A percentile compares a stretch with the other conserved stretches of the same genome.
Conservation (phyloP, 495 filamentous ascomycete genomes). For the Neurospora intermedia region DNA sequence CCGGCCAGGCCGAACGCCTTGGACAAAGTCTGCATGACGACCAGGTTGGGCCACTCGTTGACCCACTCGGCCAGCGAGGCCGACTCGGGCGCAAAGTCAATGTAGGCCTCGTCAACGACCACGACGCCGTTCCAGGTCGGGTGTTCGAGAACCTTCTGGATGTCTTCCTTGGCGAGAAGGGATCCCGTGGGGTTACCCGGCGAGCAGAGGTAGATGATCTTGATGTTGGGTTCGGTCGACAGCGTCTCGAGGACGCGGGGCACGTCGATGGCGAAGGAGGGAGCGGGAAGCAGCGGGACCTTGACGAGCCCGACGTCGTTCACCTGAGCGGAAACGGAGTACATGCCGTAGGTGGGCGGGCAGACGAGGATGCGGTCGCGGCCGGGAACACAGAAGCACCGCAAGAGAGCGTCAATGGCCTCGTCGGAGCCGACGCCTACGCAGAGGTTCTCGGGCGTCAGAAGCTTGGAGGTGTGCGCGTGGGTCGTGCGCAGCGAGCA, state of each 20-base stretch:
- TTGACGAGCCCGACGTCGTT: constrained; percentile 84
- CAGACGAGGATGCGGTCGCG: constrained; percentile 85
- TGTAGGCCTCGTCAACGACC: constrained; percentile 90
- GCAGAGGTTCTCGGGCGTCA: constrained; percentile 77
- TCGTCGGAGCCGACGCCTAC: constrained; percentile 94
- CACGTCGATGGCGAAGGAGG: constrained; percentile 59
- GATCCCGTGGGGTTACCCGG: constrained; percentile 89
- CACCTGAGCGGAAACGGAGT: constrained; percentile 81
- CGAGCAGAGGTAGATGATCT: constrained; percentile 83
- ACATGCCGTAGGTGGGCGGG: constrained; percentile 98
- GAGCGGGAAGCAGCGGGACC: constrained; percentile 55
- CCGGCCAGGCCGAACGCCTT: constrained; percentile 95
- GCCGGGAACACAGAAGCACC: constrained; percentile 84
- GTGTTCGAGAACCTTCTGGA: constrained; percentile 67
- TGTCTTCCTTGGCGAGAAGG: constrained; percentile 63
- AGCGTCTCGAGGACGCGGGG: constrained; percentile 56
- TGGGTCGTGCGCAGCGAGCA: constrained; percentile 84
- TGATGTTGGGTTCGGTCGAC: constrained; percentile 55
- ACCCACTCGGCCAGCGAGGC: constrained; percentile 89
- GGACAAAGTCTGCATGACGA: constrained; percentile 94
- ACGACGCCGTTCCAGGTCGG: constrained; percentile 93
- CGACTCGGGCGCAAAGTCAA: constrained; percentile 79
- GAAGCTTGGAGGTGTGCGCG: constrained; percentile 59
- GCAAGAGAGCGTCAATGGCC: constrained; percentile 84
- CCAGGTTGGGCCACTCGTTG: constrained; percentile 85